Base-by-base conservation (phyloP, 2,329 filamentous ascomycete genomes). In the Cladorrhinum sp. region DNA sequence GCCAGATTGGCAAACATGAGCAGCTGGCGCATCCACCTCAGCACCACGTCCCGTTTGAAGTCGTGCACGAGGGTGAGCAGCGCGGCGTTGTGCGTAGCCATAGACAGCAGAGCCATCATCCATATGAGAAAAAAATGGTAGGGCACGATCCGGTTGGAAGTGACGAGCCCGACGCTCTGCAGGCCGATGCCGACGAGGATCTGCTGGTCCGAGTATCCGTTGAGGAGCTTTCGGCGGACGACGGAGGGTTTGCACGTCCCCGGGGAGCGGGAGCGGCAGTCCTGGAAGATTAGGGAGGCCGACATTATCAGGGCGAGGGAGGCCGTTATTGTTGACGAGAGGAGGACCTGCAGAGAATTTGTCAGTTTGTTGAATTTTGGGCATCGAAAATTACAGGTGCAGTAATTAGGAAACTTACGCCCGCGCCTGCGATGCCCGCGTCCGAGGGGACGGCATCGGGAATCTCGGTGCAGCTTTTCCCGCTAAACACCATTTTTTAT, bases 51-150 rank as follows among this genome's bases (percentile, higher is more conserved):
- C 28, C 86, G 75, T 65, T 83, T 84, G 74, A 87, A 88, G 68
- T 89, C 86, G 68, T 83, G 82, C 1, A 86, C 83, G 33, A 89
- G 79, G 1, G 84, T 85, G n/a, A 89, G 77, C 16, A 89, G 75
- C 0, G 86, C 85, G 3, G 84, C 79, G 61, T 88, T 86, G 71
- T 89, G 86, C 2, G 86, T 87, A 1, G 85, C 83, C 64, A 85
- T 88, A 16, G 85, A 85, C 7, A 89, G 76, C 12, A 88, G 73
- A 0, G 84, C 85, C 1, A 89, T 75, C 76, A 88, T 86, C 86
- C 86, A 89, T 65, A 89, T 82, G 58, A 89, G 80, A 75, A 89
- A 89, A 75, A 89, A 88, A 73, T 90, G 86, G 70, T 90, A 90
- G 0, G 85, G 81, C 0, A 86, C 79, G 70, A 89, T 80, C 4